A percentile compares a stretch with the other conserved stretches of the same genome.
phyloP scores from a whole-genome alignment of 495 filamentous ascomycete genomes.

The Schizothecium vesticola region DNA sequence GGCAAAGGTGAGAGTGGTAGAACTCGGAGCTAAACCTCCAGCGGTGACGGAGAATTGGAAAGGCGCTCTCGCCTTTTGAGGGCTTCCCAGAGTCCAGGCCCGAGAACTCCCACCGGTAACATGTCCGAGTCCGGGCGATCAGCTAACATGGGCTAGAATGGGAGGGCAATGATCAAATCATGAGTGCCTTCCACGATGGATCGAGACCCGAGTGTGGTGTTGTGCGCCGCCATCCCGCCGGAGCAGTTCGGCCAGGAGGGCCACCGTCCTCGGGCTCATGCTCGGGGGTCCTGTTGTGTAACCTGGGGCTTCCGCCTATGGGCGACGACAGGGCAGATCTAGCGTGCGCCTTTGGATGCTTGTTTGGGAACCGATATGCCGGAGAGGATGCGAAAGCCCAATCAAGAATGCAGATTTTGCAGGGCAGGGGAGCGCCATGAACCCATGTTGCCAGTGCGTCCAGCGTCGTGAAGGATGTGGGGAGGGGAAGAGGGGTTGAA shows the following conservation, averaged over 20 bases:
- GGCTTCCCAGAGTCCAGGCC: neutral
- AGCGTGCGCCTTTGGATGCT: neutral
- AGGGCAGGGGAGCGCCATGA: neutral
- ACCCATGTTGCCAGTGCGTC: neutral
- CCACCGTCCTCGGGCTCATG: neutral
- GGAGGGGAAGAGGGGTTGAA: neutral
- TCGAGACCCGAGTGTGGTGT: neutral
- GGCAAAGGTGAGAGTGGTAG: neutral
- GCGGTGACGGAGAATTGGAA: neutral
- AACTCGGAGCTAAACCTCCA: neutral
- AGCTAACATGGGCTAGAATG: neutral
- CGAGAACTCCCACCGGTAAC: neutral
- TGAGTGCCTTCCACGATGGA: neutral
- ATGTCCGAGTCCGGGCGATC: neutral
- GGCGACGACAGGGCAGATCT: neutral
- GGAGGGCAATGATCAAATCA: neutral
- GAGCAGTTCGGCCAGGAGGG: neutral
- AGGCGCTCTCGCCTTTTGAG: neutral
- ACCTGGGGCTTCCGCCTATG: neutral
- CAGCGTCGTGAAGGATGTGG: neutral
- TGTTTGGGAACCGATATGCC: neutral
- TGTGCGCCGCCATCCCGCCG: neutral
- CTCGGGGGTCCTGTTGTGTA: neutral
- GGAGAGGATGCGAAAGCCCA: neutral
- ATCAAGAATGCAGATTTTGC: neutral